Evolutionary conservation across 2,329 filamentous ascomycete species (phyloP).

Genomic region (Aspergillus japonicus): DNA sequence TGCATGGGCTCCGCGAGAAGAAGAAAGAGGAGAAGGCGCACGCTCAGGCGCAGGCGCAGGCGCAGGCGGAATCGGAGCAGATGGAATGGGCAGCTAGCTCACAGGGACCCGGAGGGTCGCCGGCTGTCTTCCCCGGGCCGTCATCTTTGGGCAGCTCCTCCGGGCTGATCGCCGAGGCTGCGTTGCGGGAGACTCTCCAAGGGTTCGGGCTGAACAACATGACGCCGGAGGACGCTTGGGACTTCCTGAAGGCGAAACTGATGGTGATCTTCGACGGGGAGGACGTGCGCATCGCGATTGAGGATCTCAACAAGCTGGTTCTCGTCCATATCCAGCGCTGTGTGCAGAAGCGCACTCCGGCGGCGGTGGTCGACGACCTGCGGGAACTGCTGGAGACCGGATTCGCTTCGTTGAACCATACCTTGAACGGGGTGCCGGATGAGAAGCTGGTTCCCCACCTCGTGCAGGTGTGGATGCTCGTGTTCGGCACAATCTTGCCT

Average conservation of each 20-base stretch:
- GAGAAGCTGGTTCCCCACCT: constrained; percentile 85
- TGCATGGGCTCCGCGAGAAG: constrained; percentile 79
- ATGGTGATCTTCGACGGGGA: constrained; percentile 65
- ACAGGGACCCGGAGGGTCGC: constrained; percentile 23
- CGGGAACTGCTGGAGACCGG: constrained; percentile 66
- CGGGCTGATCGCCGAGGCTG: constrained; percentile 34
- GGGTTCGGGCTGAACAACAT: constrained; percentile 67
- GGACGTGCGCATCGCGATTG: constrained; percentile 62
- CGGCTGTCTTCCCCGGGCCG: constrained; percentile 34
- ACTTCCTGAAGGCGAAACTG: constrained; percentile 62
- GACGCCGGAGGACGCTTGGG: constrained; percentile 66
- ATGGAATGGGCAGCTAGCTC: constrained; percentile 34
- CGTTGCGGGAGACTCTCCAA: constrained; percentile 42
- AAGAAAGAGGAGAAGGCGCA: constrained; percentile 67
- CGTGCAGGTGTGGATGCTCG: constrained; percentile 91
- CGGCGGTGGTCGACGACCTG: constrained; percentile 61
- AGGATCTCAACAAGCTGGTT: constrained; percentile 65
- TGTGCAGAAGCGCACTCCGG: constrained; percentile 59
- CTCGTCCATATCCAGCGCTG: constrained; percentile 62
- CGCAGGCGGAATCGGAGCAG: constrained; percentile 36
- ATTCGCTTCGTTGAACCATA: constrained; percentile 82
- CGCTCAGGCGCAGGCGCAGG: background rate
- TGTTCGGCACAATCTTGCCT: constrained; percentile 84
- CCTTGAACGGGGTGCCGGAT: constrained; percentile 73
- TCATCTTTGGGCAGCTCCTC: constrained; percentile 38